These are phyloP conservation scores for Dactylellina haptotyla DNA, from an alignment of 2,329 filamentous ascomycete genomes.

Conservation along the genomic window DNA sequence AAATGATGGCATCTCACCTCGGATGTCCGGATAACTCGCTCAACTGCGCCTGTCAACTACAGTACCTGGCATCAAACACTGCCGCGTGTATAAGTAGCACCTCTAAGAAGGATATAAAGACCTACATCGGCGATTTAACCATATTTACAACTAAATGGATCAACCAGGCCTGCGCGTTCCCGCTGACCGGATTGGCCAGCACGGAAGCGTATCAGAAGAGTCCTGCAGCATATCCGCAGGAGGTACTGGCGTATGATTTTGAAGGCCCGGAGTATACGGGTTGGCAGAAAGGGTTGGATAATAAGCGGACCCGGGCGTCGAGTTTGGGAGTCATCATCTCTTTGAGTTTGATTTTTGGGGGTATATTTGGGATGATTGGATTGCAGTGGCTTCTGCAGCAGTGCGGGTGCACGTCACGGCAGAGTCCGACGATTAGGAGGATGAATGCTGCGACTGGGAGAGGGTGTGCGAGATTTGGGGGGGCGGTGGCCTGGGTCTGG, in stretches of 20 bases:
- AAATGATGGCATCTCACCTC: constrained; percentile 26
- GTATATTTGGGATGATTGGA: constrained; percentile 8
- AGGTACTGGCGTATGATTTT: constrained; percentile 13
- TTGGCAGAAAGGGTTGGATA: constrained; percentile 30
- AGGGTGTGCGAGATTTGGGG: not conserved
- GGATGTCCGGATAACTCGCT: constrained; percentile 28
- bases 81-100: constrained; percentile 19
- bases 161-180: constrained; percentile 13
- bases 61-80: constrained; percentile 11
- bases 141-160: constrained; percentile 18
- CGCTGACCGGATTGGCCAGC: not conserved
- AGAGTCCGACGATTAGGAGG: not conserved
- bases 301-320: not conserved
- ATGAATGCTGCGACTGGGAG: not conserved
- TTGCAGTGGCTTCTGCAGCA: constrained; percentile 28
- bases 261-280: constrained; percentile 22
- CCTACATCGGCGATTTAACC: constrained; percentile 12
- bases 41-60: constrained; percentile 27
- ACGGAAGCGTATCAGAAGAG: not conserved
- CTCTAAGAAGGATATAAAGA: constrained; percentile 10
- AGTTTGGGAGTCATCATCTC: constrained; percentile 36
- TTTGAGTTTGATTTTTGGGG: constrained; percentile 43
- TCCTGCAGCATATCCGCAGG: constrained; percentile 19
- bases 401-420: not conserved
- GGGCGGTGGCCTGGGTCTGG: not conserved